Conservation (phyloP, 352 stramenopile genomes). For the Blastocystis sp. region DNA sequence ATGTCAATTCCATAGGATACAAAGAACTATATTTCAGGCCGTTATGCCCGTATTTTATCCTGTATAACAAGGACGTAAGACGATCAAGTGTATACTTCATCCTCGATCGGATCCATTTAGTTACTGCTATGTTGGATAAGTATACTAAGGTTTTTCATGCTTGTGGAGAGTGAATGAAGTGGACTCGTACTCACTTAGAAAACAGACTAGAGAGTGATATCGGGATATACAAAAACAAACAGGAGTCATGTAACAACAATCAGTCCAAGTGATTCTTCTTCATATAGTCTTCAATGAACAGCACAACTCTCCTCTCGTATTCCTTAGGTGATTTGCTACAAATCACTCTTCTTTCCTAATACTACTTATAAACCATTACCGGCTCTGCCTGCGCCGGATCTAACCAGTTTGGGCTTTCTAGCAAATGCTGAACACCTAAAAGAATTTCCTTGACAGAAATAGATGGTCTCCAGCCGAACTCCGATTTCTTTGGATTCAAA, state of each 20-base stretch:
- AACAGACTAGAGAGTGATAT: neutral
- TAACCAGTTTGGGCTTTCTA: conserved; percentile 54
- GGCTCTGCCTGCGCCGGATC: conserved; percentile 67
- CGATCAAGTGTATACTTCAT: neutral
- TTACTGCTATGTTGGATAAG: too few relatives aligned
- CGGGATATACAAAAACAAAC: neutral
- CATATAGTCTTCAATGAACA: conserved; percentile 49
- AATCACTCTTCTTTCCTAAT: neutral
- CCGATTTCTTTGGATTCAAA: conserved; percentile 63
- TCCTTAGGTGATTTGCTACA: conserved; percentile 36
- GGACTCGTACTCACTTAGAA: neutral
- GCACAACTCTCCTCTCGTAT: conserved; percentile 29
- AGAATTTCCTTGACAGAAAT: conserved; percentile 68
- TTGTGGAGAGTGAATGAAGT: neutral
- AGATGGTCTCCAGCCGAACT: conserved; percentile 63
- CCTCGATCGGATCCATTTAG: neutral
- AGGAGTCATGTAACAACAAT: neutral
- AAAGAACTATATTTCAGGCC: neutral
- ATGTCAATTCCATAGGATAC: conserved; percentile 7
- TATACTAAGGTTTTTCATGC: too few relatives aligned
- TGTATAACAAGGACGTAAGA: neutral
- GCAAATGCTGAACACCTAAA: conserved; percentile 56
- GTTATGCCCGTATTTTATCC: conserved; percentile 37
- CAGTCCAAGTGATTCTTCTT: neutral
- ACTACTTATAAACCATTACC: conserved; percentile 19